Percentiles rank a stretch among this genome's conserved stretches.
phyloP scores from a whole-genome alignment of 2,329 filamentous ascomycete species.

The Aschersonia sp. region DNA sequence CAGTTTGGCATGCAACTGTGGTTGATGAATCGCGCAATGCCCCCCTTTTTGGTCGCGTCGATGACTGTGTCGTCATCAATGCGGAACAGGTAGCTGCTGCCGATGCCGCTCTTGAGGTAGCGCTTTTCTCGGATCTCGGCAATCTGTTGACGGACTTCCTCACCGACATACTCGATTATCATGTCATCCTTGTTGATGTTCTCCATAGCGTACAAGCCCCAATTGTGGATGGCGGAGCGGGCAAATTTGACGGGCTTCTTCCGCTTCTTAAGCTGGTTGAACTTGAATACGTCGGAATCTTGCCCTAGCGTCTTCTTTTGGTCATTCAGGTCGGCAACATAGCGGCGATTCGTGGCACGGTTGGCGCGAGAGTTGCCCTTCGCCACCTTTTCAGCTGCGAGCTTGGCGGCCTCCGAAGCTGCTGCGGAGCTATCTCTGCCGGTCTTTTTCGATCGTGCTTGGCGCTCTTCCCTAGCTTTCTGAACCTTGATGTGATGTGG shows the following conservation, averaged over 20 bases:
- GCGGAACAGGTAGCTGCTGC: slow-evolving; percentile 92
- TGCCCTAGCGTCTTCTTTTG: slow-evolving; percentile 76
- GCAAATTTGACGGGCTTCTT: slow-evolving; percentile 99
- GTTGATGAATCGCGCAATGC: slow-evolving; percentile 97
- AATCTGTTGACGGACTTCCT: slow-evolving; percentile 92
- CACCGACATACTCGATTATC: slow-evolving; percentile 99
- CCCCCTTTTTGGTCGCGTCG: slow-evolving; percentile 95
- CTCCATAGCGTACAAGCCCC: slow-evolving; percentile 95
- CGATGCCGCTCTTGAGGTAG: slow-evolving; percentile 92
- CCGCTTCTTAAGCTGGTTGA: slow-evolving; percentile 98
- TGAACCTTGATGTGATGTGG: slow-evolving; percentile 96
- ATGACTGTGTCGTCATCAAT: slow-evolving; percentile 97
- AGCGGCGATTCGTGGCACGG: slow-evolving; percentile 86
- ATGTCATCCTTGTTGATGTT: slow-evolving; percentile 96
- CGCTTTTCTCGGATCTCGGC: slow-evolving; percentile 88
- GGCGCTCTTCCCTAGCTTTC: slow-evolving; percentile 79
- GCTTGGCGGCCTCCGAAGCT: slow-evolving; percentile 55
- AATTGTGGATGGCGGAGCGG: slow-evolving; percentile 94
- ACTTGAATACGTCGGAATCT: slow-evolving; percentile 84
- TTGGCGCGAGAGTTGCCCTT: slow-evolving; percentile 88
- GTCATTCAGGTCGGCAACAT: slow-evolving; percentile 87
- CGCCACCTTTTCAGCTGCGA: slow-evolving; percentile 66
- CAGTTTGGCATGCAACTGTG: slow-evolving; percentile 97
- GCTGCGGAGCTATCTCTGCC: slow-evolving; percentile 51
- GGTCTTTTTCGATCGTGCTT: slow-evolving; percentile 54